Percentiles rank a stretch among this genome's conserved stretches.
Conservation (phyloP, 225 moss, liverwort and hornwort genomes). For the Bryoerythrophyllum caledonicum region DNA sequence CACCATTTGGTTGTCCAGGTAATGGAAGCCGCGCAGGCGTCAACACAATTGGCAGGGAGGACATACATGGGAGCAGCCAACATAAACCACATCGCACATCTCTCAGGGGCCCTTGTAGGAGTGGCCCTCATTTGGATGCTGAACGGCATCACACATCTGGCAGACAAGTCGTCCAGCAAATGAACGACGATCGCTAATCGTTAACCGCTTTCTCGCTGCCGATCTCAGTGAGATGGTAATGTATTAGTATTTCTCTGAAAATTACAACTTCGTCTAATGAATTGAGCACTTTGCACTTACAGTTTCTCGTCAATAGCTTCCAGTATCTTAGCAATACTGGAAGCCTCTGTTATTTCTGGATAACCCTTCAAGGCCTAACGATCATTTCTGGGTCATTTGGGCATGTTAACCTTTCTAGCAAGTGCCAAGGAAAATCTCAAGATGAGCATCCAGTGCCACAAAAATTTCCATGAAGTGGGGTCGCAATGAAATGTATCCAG, state of each 20-base stretch:
- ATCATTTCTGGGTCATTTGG: too few relatives aligned
- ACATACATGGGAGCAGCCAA: constrained; percentile 75
- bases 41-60: constrained; percentile 78
- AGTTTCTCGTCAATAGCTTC: neutral
- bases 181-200: constrained; percentile 20
- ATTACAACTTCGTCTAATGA: neutral
- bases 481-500: too few relatives aligned
- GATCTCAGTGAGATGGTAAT: neutral
- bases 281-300: neutral
- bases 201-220: neutral
- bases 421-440: too few relatives aligned
- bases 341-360: too few relatives aligned
- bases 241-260: neutral
- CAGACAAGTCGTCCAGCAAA: constrained; percentile 42
- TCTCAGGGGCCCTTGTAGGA: constrained; percentile 92
- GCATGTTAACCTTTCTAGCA: too few relatives aligned
- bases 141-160: constrained; percentile 58
- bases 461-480: too few relatives aligned
- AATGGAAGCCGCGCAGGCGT: constrained; percentile 94
- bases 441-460: too few relatives aligned
- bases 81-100: constrained; percentile 93
- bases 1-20: constrained; percentile 47
- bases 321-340: too few relatives aligned
- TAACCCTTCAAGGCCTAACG: too few relatives aligned
- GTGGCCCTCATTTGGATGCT: constrained; percentile 88